A percentile compares a stretch with the other conserved stretches of the same genome.
Conservation (phyloP, 129 eudicot genomes). For the Apium graveolens region DNA sequence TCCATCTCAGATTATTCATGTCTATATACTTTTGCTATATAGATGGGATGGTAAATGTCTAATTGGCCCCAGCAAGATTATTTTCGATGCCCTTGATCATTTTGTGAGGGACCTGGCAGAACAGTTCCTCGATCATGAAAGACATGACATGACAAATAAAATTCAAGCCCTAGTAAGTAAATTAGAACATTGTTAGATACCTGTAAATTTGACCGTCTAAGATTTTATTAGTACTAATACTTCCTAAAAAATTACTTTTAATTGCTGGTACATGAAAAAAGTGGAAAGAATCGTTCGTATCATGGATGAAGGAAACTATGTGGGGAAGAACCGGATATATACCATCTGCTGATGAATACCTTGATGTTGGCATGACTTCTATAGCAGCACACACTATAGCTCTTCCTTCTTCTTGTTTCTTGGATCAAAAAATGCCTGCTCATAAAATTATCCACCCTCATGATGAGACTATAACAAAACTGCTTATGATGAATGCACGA, state of each 20-base stretch:
- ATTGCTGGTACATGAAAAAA: background rate
- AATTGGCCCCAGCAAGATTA: constrained; percentile 37
- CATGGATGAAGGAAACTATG: constrained; percentile 57
- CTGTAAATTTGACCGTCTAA: background rate
- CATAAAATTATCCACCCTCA: constrained; percentile 22
- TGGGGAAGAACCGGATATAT: constrained; percentile 49
- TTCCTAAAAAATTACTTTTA: background rate
- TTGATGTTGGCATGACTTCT: constrained; percentile 48
- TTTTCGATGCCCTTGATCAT: constrained; percentile 51
- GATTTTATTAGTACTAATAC: background rate
- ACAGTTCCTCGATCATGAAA: constrained; percentile 21
- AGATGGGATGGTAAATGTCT: constrained; percentile 60
- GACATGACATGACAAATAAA: constrained; percentile 19
- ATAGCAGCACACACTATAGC: constrained; percentile 46
- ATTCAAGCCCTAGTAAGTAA: constrained; percentile 41
- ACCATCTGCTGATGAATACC: constrained; percentile 53
- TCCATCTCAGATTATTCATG: background rate
- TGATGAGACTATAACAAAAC: too few relatives aligned
- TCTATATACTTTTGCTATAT: background rate
- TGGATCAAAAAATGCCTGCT: constrained; percentile 20
- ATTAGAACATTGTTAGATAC: background rate
- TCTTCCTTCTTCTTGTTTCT: constrained; percentile 45
- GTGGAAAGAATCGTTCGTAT: constrained; percentile 48
- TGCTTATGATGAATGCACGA: too few relatives aligned
- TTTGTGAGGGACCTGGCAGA: constrained; percentile 33